Evolutionary conservation across 345 rosid genomes (phyloP), one percentile per base, ranked within the genome.

Genomic region (Salix arbutifolia): DNA sequence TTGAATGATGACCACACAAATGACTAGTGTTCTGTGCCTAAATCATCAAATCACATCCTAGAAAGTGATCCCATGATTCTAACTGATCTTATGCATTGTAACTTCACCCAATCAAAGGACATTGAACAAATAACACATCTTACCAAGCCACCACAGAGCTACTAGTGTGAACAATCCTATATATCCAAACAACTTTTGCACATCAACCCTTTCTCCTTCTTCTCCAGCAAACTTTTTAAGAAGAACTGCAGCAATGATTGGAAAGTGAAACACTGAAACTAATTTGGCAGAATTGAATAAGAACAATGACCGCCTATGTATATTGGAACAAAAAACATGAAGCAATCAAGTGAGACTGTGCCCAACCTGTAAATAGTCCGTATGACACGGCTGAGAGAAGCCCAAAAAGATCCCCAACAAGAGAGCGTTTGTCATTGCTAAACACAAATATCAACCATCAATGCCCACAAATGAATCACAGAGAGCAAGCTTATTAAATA

Each of bases 91-190:
- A 70, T 42, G 23, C 58, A 52, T 12, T 28, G 35, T 31, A 1
- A 72, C 14, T 53, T 65, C 35, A 70, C 5, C 74, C 44, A 71
- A 14, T 40, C 60, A 72, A 67, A 78, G 12, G 65, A 72, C 69
- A 73, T 19, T 60, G 30, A 73, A 69, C 16, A 35, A 14, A 69
- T 25, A 69, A 28, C 21, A 31, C 61, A 21, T 72, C 88, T 89
- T 90, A 96, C 99, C 90, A 71, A 96, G 97, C 99, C 99, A 96
- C 99, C 99, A 96, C 19, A 96, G 94, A 70, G 98, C 93, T 80
- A 96, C 92, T 80, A 96, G 94, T 6, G 98, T 96, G 82, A 96
- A 96, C 76, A 96, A 80, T 76, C 99, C 99, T 33, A 96, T 91
- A 79, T 94, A 96, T 68, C 99, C 99, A 76, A 96, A 96, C 83